Conservation (phyloP, 352 stramenopile species). For the Hyaloperonospora arabidopsidis region DNA sequence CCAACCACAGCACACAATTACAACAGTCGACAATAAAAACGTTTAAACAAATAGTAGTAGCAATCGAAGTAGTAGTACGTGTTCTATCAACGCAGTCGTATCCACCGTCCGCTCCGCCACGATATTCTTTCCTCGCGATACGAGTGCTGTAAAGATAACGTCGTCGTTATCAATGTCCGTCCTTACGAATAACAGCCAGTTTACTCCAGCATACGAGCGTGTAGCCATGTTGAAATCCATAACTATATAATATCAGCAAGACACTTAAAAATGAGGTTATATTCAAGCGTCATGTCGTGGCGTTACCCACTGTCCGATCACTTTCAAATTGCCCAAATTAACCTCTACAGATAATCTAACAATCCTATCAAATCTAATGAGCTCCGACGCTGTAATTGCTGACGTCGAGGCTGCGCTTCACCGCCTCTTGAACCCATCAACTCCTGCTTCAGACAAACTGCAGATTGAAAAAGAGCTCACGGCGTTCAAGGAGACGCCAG, state of each 20-base stretch:
- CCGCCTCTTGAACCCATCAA: conserved; percentile 53
- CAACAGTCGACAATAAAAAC: too few species aligned
- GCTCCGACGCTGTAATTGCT: conserved; percentile 35
- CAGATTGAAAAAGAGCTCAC: conserved; percentile 56
- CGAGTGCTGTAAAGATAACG: conserved; percentile 35
- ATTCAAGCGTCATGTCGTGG: background rate
- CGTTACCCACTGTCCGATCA: background rate
- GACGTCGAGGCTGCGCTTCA: conserved; percentile 53
- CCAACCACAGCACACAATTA: background rate
- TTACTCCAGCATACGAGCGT: conserved; percentile 33
- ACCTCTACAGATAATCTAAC: too few species aligned
- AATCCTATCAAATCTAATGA: conserved; percentile 10
- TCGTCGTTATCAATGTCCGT: conserved; percentile 4
- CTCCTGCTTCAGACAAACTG: conserved; percentile 34
- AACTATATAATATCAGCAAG: background rate
- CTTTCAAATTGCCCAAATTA: background rate
- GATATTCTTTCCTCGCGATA: conserved; percentile 6
- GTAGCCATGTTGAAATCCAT: conserved; percentile 2
- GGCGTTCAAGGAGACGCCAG: conserved; percentile 46
- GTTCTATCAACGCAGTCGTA: conserved; percentile 21
- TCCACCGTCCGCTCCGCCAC: conserved; percentile 37
- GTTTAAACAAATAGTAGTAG: background rate
- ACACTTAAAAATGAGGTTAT: background rate
- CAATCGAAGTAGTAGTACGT: conserved; percentile 18
- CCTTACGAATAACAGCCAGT: conserved; percentile 44